A percentile compares a stretch with the other conserved stretches of the same genome.
Conservation (phyloP, 192 early-diverging fungal species). For the Coemansia asiatica region DNA sequence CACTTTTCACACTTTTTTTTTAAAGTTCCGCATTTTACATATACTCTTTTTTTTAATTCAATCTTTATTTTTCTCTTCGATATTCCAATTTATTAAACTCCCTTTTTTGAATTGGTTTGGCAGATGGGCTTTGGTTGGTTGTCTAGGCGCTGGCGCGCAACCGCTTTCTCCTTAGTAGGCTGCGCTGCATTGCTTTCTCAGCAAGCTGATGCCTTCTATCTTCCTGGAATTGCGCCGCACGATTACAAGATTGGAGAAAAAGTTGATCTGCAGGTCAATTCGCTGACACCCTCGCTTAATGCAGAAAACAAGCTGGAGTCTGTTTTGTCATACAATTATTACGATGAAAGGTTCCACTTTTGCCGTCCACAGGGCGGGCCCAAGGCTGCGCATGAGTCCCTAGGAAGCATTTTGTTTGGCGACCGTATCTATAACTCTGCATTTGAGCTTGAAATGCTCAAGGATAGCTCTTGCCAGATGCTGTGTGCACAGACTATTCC, state of each 20-base stretch:
- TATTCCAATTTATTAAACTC: not conserved
- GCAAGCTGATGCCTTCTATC: slow-evolving; percentile 70
- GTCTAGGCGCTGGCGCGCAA: slow-evolving; percentile 16
- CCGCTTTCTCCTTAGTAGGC: slow-evolving; percentile 19
- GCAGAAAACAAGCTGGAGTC: slow-evolving; percentile 67
- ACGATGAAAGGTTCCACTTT: slow-evolving; percentile 83
- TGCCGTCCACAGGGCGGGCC: slow-evolving; percentile 71
- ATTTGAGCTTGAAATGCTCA: slow-evolving; percentile 70
- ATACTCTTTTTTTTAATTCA: slow-evolving; percentile 4
- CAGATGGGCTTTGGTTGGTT: slow-evolving; percentile 25
- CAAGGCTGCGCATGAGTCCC: slow-evolving; percentile 68
- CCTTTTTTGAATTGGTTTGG: not conserved
- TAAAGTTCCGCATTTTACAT: not conserved
- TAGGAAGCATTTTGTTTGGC: slow-evolving; percentile 95
- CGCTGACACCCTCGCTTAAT: slow-evolving; percentile 71
- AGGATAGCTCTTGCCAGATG: slow-evolving; percentile 61
- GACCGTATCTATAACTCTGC: slow-evolving; percentile 85
- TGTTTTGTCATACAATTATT: slow-evolving; percentile 85
- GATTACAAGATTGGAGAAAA: slow-evolving; percentile 70
- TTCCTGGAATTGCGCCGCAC: slow-evolving; percentile 89
- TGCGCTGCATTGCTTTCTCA: slow-evolving; percentile 18
- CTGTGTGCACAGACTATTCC: slow-evolving; percentile 68
- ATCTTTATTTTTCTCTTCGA: slow-evolving; percentile 1
- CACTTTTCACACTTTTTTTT: not conserved
- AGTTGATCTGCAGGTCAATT: slow-evolving; percentile 84